Percentiles rank a stretch among this genome's conserved stretches.
phyloP scores from a whole-genome alignment of 2,329 filamentous ascomycete species.

The Xylariales sp. region DNA sequence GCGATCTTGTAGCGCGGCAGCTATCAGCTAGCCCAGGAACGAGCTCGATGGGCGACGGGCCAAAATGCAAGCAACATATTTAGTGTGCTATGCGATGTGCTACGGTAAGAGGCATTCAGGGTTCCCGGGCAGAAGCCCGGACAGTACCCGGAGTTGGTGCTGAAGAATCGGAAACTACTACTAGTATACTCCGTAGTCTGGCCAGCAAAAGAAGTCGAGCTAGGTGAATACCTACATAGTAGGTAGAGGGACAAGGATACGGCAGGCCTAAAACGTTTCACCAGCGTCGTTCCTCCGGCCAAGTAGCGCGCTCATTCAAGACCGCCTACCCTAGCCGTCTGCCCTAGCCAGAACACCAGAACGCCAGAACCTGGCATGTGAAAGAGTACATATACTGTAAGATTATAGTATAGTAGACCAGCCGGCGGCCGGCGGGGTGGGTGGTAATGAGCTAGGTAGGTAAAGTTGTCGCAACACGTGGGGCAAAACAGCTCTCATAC shows the following conservation, averaged over 20 bases:
- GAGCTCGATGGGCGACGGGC: slow-evolving; percentile 1
- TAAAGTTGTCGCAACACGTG: slow-evolving; percentile 7
- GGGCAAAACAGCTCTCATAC: slow-evolving; percentile 5
- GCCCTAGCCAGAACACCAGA: no score
- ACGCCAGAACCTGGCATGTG: slow-evolving; percentile 13
- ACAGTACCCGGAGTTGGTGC: slow-evolving; percentile 9
- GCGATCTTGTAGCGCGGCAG: slow-evolving; percentile 5
- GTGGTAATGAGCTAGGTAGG: neutral
- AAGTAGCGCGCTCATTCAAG: neutral
- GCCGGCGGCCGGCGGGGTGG: slow-evolving; percentile 1
- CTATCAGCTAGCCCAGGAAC: slow-evolving; percentile 11
- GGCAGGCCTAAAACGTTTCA: slow-evolving; percentile 14
- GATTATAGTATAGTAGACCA: slow-evolving; percentile 5
- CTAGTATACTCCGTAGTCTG: no score
- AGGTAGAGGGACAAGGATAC: slow-evolving; percentile 19
- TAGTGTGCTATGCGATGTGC: no score
- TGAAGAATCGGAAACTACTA: slow-evolving; percentile 22
- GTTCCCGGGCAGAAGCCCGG: neutral
- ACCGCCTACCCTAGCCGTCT: neutral
- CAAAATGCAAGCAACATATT: neutral
- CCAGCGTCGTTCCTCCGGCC: neutral
- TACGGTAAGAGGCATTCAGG: slow-evolving; percentile 4
- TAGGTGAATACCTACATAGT: no score
- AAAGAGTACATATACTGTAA: slow-evolving; percentile 6
- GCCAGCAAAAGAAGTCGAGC: slow-evolving; percentile 13